phyloP scores from a whole-genome alignment of 2,329 filamentous ascomycete species.

The Neopestalotiopsis sp. region DNA sequence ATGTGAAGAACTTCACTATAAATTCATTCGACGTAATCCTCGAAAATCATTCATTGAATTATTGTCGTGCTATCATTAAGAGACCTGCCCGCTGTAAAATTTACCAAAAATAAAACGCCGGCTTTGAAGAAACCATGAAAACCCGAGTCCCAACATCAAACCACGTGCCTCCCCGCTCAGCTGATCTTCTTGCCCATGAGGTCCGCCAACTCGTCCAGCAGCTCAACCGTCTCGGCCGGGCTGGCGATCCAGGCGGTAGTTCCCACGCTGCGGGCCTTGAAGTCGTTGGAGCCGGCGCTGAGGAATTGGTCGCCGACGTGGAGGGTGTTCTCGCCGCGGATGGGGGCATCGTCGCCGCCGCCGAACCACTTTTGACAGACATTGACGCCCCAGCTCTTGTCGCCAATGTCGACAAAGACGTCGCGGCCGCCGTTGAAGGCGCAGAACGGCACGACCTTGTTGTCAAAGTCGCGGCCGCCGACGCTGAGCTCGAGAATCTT shows the following conservation, averaged over 20 bases:
- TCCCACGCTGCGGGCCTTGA: slow-evolving; percentile 89
- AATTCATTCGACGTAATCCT: background rate
- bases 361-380: slow-evolving; percentile 91
- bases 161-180: slow-evolving; percentile 15
- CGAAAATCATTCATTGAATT: background rate
- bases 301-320: slow-evolving; percentile 98
- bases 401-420: slow-evolving; percentile 97
- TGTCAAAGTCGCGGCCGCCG: slow-evolving; percentile 50
- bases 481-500: slow-evolving; percentile 85
- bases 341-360: slow-evolving; percentile 45
- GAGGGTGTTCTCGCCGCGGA: slow-evolving; percentile 79
- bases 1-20: too few relatives aligned
- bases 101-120: background rate
- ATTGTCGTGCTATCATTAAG: background rate
- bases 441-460: slow-evolving; percentile 77
- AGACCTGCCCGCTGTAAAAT: background rate
- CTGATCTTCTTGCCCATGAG: slow-evolving; percentile 56
- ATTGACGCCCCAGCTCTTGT: slow-evolving; percentile 94
- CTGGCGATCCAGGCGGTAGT: slow-evolving; percentile 98
- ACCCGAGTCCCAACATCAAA: background rate
- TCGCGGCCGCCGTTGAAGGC: slow-evolving; percentile 98
- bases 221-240: slow-evolving; percentile 85
- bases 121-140: background rate
- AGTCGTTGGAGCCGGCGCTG: slow-evolving; percentile 94
- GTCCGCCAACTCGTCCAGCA: slow-evolving; percentile 81